Percentiles rank a stretch among this genome's conserved stretches.
Evolutionary conservation across 495 filamentous ascomycete species (phyloP).

Genomic region (Penicillium silybi): DNA sequence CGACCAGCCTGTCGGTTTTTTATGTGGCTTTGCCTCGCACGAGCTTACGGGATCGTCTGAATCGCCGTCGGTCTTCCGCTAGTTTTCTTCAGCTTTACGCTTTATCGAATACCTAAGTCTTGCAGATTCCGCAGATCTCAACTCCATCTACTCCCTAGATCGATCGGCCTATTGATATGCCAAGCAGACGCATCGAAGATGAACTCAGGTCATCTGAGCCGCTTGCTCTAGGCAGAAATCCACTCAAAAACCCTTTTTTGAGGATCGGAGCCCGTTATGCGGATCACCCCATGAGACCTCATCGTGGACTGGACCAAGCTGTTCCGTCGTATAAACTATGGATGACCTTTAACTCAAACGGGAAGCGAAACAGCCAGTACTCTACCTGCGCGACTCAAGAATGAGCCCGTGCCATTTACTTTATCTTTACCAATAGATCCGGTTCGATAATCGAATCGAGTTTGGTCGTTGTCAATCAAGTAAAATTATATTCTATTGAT

Average conservation of each 20-base stretch:
- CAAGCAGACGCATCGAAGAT: not conserved
- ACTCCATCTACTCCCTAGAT: not conserved
- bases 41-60: not conserved
- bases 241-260: not conserved
- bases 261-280: not conserved
- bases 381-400: not conserved
- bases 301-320: slow-evolving; percentile 1
- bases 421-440: not conserved
- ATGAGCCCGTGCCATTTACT: not conserved
- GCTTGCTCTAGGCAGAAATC: not conserved
- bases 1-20: not conserved
- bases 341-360: not conserved
- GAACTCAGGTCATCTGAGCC: not conserved
- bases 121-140: not conserved
- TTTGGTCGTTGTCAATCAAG: not conserved
- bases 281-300: not conserved
- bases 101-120: not conserved
- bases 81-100: not conserved
- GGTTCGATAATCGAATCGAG: not conserved
- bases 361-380: not conserved
- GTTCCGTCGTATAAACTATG: not conserved
- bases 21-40: not conserved
- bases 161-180: not conserved
- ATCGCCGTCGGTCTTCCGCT: not conserved
- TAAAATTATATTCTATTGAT: not conserved